Percentiles rank a stretch among this genome's conserved stretches.
Conservation (phyloP, 306 rosid genomes). For the Pterocarpus santalinus region DNA sequence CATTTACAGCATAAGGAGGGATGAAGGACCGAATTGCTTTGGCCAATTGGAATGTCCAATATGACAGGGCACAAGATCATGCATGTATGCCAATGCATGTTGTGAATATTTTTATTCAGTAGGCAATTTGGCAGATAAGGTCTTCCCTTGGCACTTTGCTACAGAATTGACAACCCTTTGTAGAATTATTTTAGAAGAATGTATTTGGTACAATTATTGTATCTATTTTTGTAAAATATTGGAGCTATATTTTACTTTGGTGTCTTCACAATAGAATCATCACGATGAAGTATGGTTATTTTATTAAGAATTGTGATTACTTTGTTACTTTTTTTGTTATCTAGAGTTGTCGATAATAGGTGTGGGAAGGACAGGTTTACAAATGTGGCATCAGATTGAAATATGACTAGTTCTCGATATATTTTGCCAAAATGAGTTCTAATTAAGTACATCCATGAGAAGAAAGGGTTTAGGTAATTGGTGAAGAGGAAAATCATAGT, state of each 20-base stretch:
- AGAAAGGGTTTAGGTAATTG: not conserved
- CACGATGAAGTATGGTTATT: not conserved
- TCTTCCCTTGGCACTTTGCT: conserved; percentile 26
- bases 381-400: not conserved
- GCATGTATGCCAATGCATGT: conserved; percentile 8
- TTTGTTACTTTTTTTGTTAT: not conserved
- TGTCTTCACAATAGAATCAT: not conserved
- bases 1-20: conserved; percentile 2
- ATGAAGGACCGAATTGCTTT: conserved; percentile 1
- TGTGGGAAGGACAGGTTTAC: not conserved
- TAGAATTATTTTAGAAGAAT: conserved; percentile 35
- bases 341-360: not conserved
- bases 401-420: not conserved
- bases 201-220: conserved; percentile 17
- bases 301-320: not conserved
- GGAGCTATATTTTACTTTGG: not conserved
- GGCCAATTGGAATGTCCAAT: conserved; percentile 8
- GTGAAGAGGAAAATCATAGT: not conserved
- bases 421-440: not conserved
- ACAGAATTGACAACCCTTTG: conserved; percentile 33
- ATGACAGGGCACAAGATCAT: conserved; percentile 21
- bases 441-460: not conserved
- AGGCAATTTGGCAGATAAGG: conserved; percentile 16
- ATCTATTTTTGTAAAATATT: conserved; percentile 21
- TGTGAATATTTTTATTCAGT: conserved; percentile 9